These are phyloP conservation scores for Diaporthe eres DNA, from an alignment of 2,329 filamentous ascomycete genomes.

Conservation along the genomic window DNA sequence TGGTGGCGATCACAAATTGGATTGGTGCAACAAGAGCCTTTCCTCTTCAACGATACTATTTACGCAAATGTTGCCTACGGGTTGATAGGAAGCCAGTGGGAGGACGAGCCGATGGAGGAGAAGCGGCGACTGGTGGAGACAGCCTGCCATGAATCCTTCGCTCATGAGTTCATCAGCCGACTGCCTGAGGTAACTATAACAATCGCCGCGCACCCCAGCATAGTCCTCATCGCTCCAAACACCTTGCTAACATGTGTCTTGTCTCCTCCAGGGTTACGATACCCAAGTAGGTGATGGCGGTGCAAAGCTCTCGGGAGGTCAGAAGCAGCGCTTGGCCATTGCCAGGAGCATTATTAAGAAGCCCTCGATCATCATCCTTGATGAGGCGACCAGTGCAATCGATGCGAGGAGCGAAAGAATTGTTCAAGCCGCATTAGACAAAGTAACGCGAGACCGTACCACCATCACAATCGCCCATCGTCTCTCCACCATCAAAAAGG, in stretches of 20 bases:
- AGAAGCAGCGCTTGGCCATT: slow-evolving; percentile 97
- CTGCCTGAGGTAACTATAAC: slow-evolving; percentile 64
- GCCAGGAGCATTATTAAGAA: slow-evolving; percentile 72
- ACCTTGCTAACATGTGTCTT: slow-evolving; percentile 39
- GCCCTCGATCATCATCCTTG: slow-evolving; percentile 91
- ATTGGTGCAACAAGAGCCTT: slow-evolving; percentile 56
- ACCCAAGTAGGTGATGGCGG: slow-evolving; percentile 85
- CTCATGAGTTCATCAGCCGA: slow-evolving; percentile 77
- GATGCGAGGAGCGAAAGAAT: slow-evolving; percentile 96
- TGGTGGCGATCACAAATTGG: slow-evolving; percentile 68
- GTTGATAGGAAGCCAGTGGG: slow-evolving; percentile 58
- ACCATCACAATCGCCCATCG: slow-evolving; percentile 98
- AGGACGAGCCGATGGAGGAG: slow-evolving; percentile 53
- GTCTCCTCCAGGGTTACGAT: slow-evolving; percentile 66
- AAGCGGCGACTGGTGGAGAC: slow-evolving; percentile 71
- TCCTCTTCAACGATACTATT: slow-evolving; percentile 62
- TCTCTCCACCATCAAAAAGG: slow-evolving; percentile 92
- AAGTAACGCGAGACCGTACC: slow-evolving; percentile 86
- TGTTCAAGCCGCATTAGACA: slow-evolving; percentile 92
- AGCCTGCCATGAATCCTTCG: slow-evolving; percentile 77
- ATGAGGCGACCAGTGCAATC: slow-evolving; percentile 92
- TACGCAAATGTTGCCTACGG: slow-evolving; percentile 69
- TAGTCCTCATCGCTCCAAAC: not conserved
- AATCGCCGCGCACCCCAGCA: not conserved
- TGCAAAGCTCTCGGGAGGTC: slow-evolving; percentile 89